These are phyloP conservation scores for Grosmannia serpens DNA, from an alignment of 2,329 filamentous ascomycete genomes.

Conservation along the genomic window DNA sequence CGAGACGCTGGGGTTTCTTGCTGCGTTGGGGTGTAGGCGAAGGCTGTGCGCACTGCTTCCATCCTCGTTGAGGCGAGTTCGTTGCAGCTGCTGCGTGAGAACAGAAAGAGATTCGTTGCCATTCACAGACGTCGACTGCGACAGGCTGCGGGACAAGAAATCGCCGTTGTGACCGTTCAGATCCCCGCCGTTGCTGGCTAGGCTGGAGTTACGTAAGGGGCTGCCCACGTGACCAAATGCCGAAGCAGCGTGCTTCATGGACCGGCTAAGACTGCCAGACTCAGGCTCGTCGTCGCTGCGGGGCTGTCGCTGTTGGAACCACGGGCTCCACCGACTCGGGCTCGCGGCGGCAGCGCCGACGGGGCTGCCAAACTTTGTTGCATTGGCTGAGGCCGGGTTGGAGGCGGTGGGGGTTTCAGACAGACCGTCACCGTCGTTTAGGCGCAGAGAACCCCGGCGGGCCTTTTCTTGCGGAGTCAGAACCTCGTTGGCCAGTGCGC, in stretches of 20 bases:
- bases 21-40: slow-evolving; percentile 37
- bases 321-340: slow-evolving; percentile 50
- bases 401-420: slow-evolving; percentile 27
- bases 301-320: slow-evolving; percentile 30
- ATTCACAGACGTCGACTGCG: slow-evolving; percentile 19
- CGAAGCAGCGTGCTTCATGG: slow-evolving; percentile 35
- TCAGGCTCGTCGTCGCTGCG: slow-evolving; percentile 33
- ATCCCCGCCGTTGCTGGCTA: slow-evolving; percentile 34
- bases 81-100: slow-evolving; percentile 50
- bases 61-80: slow-evolving; percentile 41
- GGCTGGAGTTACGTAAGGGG: slow-evolving; percentile 50
- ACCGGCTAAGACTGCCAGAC: slow-evolving; percentile 16
- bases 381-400: slow-evolving; percentile 16
- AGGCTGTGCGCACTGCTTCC: slow-evolving; percentile 31
- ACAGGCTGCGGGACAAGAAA: not conserved
- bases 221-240: slow-evolving; percentile 56
- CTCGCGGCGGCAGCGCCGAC: slow-evolving; percentile 28
- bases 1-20: slow-evolving; percentile 26
- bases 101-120: slow-evolving; percentile 43
- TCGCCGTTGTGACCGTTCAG: slow-evolving; percentile 12
- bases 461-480: slow-evolving; percentile 58
- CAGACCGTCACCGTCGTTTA: slow-evolving; percentile 25
- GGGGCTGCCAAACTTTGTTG: slow-evolving; percentile 51
- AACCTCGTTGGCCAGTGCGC: slow-evolving; percentile 49
- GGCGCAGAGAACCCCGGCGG: slow-evolving; percentile 46